Base-by-base conservation (phyloP, 1,284 basidiomycete species). In the Athelia sp. region DNA sequence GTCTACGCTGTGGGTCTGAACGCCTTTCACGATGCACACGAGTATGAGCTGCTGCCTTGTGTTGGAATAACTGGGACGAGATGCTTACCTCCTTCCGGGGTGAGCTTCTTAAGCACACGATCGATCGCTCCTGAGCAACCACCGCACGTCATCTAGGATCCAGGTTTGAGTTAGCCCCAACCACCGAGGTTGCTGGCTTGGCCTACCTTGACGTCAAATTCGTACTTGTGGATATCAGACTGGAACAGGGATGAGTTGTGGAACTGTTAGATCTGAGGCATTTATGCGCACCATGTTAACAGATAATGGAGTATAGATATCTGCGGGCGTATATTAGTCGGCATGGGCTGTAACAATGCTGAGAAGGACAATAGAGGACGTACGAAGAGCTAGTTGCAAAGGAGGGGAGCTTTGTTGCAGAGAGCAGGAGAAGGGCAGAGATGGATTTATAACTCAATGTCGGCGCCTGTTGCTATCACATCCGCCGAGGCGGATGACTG, bases 71-170 rank as follows among this genome's bases (percentile, higher is more conserved):
- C 11, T n/a, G 32, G 11, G 11, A 34, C 32, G 32, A 11, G n/a
- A 26, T 11, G 59, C 70, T 52, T 62, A 82, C 88, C 87, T 40
- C 82, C 73, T 3, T 82, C 75, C n/a, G n/a, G n/a, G n/a, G n/a
- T 29, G 26, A 29, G 26, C 67, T 83, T 90, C 53, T 77, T 71
- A 40, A 93, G 72, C 11, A 84, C 90, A 31, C 88, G 80, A 21
- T 71, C 74, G 47, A 93, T 77, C 32, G 91, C 91, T 18, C 84
- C 82, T 24, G 88, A 90, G 71, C 90, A 93, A 26, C 91, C 90
- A 31, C 66, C 61, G 68, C 90, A 93, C 31, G 84, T 81, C 90
- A 93, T 93, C 85, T 90, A 54, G 11, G 40, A 43, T 54, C 38
- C 53, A 11, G n/a, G 9, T 3, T 24, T 42, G 38, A 45, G 23